Evolutionary conservation across 805 yeast species (phyloP), one percentile per base, ranked within the genome.

Genomic region (Yamadazyma nakazawae): DNA sequence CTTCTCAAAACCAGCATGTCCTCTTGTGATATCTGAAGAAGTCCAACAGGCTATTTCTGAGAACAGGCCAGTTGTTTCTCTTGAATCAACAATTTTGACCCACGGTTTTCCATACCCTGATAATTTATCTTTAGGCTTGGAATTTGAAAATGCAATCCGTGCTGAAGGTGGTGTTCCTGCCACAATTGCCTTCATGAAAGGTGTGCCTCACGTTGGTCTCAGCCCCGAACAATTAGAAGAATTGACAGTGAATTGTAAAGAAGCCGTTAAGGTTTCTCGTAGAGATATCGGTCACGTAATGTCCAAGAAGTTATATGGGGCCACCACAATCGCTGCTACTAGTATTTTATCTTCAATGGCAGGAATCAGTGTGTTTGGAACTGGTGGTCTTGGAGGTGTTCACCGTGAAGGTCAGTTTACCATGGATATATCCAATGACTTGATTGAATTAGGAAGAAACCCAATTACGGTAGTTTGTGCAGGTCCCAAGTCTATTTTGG

Each of bases 301-400:
- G 80, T 79, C 89, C 12, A 67, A 72, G 38, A 66, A 68, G 26
- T 61, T 80, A n/a, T 70, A 78, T 41, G 97, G 97, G 8, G 97
- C 96, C 6, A 90, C 97, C 1, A 89, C 97, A 0, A 88, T 89
- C 48, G 88, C 96, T 2, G 83, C 87, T 24, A 89, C 96, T 0
- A 88, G 88, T 95, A 84, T 89, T 17, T 63, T 90, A 16, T 82
- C 96, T 0, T 73, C 81, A 44, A 58, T 66, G 56, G 90, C 91
- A 0, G 94, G 95, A 0, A 86, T 89, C 54, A 76, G 79, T 54
- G 88, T 90, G 11, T 90, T 89, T 72, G 94, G 95, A 1, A 90
- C 97, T 2, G 97, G 97, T 28, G 97, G 97, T 0, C 72, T 89
- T 16, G 97, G 97, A 17, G 97, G 97, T 17, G 96, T 88, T 10